Conservation (phyloP, 2,329 filamentous ascomycete species). For the Penicillium sp. region DNA sequence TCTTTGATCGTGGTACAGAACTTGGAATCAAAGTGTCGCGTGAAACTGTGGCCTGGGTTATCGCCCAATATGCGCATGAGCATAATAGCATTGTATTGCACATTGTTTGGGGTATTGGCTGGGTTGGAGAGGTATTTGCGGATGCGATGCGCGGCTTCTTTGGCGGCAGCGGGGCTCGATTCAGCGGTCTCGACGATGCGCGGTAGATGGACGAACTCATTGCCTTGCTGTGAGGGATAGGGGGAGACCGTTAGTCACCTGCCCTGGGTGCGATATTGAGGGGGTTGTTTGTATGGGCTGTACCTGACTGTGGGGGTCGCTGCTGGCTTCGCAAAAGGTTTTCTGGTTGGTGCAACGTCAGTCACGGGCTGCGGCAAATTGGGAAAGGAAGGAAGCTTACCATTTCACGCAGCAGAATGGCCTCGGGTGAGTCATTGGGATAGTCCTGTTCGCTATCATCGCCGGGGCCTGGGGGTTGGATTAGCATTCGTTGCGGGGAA, state of each 20-base stretch:
- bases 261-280: neutral
- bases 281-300: conserved; percentile 9
- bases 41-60: conserved; percentile 88
- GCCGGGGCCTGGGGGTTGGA: conserved; percentile 23
- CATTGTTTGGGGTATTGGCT: conserved; percentile 63
- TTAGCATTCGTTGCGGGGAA: conserved; percentile 12
- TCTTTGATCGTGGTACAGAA: conserved; percentile 77
- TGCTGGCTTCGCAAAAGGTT: conserved; percentile 76
- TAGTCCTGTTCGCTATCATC: conserved; percentile 25
- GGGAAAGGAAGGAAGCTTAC: conserved; percentile 28
- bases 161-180: conserved; percentile 82
- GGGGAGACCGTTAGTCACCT: neutral
- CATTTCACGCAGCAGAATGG: conserved; percentile 42
- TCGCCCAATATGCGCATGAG: conserved; percentile 87
- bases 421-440: conserved; percentile 43
- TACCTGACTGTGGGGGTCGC: conserved; percentile 58
- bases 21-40: conserved; percentile 82
- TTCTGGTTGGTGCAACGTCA: conserved; percentile 51
- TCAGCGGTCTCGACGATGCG: conserved; percentile 94
- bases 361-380: conserved; percentile 5
- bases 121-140: conserved; percentile 79
- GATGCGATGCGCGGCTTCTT: conserved; percentile 76
- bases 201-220: conserved; percentile 90
- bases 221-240: conserved; percentile 58
- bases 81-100: conserved; percentile 97